Base-by-base conservation (phyloP, 2,329 filamentous ascomycete genomes). In the Escovopsis sp. region DNA sequence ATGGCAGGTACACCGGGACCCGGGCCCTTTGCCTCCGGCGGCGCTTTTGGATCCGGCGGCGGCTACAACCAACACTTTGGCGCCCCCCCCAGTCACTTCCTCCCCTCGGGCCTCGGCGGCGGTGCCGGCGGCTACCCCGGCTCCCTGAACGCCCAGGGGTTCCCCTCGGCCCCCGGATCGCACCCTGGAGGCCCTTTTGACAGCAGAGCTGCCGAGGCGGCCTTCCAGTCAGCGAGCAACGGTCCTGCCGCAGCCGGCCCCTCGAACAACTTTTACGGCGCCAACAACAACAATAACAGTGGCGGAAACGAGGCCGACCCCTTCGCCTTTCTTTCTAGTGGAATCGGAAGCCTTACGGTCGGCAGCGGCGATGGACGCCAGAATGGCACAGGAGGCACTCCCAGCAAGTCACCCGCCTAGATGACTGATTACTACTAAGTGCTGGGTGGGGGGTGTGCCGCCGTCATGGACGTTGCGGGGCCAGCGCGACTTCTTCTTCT, bases 151-250 rank as follows among this genome's bases (percentile, higher is more conserved):
- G 85, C 82, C 33, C 83, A 87, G 54, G 59, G 58, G 37, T 94
- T 80, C 49, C 80, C 80, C 45, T 81, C 83, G 36, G 80, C 79
- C 43, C 82, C 80, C 34, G 78, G 80, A 41, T 81, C 86, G 52
- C 86, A 91, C 62, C 83, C 84, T 23, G 83, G 83, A 36, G 84
- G 86, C 11, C 82, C 82, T 5, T 96, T 98, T 56, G 88, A 94
- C 58, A 93, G 87, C 68, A 85, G 88, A 48, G 84, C 86, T 48
- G 86, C 89, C 12, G 89, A 96, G 66, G 87, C 87, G 47, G 89
- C 91, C 26, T 98, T 98, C 70, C 85, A 85, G 58, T 85, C 84
- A 35, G 87, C 85, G 34, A 81, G 81, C 53, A 89, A 91, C 52
- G 85, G 84, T 43, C 81, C 82, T 18, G 79, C 80, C 12, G 85